phyloP scores from a whole-genome alignment of 805 yeast genomes.

The Hanseniaspora pseudoguilliermondii region DNA sequence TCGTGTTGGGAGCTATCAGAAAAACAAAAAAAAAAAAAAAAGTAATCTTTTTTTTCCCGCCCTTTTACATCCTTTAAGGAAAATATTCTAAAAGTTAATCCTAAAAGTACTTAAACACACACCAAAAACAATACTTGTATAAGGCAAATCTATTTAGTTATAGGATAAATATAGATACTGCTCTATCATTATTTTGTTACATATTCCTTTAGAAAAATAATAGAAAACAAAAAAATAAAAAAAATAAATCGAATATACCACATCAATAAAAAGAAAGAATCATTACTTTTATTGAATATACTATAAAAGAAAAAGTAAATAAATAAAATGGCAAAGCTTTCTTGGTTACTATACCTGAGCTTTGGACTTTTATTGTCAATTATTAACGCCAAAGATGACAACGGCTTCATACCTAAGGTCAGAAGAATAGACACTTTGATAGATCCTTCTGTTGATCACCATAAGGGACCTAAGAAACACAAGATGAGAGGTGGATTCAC shows the following conservation, averaged over 20 bases:
- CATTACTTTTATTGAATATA: neutral
- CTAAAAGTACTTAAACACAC: no score
- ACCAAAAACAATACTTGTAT: no score
- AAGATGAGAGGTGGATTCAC: neutral
- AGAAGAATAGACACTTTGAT: conserved; percentile 3
- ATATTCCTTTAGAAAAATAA: no score
- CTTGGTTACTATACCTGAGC: neutral
- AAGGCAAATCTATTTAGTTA: no score
- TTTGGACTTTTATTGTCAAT: neutral
- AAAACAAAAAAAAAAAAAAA: no score
- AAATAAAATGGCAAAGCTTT: neutral
- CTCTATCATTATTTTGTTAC: no score
- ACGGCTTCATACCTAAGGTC: conserved; percentile 5
- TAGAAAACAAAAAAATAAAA: neutral
- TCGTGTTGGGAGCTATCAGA: no score
- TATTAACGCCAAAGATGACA: neutral
- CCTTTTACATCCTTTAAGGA: neutral
- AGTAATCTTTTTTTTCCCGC: no score
- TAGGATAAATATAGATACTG: no score
- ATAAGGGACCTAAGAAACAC: neutral
- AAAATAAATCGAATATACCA: neutral
- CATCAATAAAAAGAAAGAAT: no score
- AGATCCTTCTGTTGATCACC: neutral
- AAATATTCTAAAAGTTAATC: no score
- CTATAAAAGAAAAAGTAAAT: neutral